A percentile compares a stretch with the other conserved stretches of the same genome.
Conservation (phyloP, 768 basidiomycete species). For the Crucibulum laeve region DNA sequence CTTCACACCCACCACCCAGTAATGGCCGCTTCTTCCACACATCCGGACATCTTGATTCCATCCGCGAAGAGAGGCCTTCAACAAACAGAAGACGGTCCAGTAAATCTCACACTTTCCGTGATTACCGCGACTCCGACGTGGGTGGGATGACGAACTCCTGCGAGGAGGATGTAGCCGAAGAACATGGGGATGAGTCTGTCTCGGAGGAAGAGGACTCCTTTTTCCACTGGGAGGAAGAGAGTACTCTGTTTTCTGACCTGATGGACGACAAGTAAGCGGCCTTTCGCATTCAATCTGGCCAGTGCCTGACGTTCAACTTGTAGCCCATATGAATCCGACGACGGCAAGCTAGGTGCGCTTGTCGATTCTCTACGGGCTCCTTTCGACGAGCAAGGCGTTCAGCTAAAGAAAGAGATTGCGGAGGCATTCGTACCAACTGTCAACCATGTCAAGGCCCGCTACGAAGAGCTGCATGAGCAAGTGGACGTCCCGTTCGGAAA, state of each 20-base stretch:
- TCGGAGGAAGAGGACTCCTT: constrained; percentile 22
- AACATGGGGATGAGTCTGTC: constrained; percentile 18
- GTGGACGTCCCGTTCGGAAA: constrained; percentile 32
- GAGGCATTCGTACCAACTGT: constrained; percentile 40
- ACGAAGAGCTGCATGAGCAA: constrained; percentile 29
- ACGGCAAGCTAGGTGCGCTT: constrained; percentile 28
- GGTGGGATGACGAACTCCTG: constrained; percentile 6
- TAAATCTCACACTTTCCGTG: neutral
- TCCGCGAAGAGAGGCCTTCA: neutral
- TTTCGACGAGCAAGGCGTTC: constrained; percentile 33
- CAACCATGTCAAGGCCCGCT: constrained; percentile 40
- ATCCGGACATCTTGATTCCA: neutral
- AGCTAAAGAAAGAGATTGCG: constrained; percentile 35
- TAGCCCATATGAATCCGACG: constrained; percentile 22
- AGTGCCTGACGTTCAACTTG: neutral
- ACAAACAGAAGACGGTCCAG: neutral
- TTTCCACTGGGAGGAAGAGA: constrained; percentile 50
- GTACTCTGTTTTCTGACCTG: constrained; percentile 45
- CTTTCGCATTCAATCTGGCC: neutral
- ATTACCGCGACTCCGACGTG: neutral
- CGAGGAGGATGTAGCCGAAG: constrained; percentile 12
- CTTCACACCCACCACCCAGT: neutral
- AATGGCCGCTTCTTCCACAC: neutral
- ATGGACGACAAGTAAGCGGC: constrained; percentile 36
- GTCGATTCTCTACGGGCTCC: constrained; percentile 36